These are phyloP conservation scores for Vanrija pseudolonga DNA, from an alignment of 1,284 basidiomycete species.

Conservation along the genomic window DNA sequence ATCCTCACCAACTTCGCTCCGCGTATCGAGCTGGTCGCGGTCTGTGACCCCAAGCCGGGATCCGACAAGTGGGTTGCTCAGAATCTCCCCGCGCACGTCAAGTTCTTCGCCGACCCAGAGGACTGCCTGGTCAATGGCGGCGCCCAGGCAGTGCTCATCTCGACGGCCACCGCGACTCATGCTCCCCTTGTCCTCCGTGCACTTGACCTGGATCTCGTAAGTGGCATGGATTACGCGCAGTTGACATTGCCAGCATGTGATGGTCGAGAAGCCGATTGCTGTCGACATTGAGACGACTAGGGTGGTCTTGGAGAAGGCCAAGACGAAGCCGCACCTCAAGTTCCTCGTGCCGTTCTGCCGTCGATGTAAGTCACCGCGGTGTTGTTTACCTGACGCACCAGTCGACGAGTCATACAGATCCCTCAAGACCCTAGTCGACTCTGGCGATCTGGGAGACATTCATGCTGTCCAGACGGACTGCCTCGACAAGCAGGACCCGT, in stretches of 20 bases:
- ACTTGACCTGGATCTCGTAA: too few species aligned
- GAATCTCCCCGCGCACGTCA: constrained; percentile 8
- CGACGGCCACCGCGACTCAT: constrained; percentile 23
- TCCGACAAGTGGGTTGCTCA: constrained; percentile 1
- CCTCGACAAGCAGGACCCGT: constrained; percentile 30
- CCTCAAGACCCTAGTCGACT: too few species aligned
- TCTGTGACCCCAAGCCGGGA: constrained; percentile 18
- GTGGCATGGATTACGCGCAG: too few species aligned
- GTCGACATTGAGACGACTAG: constrained; percentile 25
- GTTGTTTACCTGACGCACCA: too few species aligned
- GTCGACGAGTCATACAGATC: too few species aligned
- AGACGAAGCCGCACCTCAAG: constrained; percentile 25
- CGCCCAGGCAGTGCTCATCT: constrained; percentile 27
- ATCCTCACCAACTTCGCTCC: constrained; percentile 18
- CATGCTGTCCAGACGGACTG: constrained; percentile 28
- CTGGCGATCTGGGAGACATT: constrained; percentile 28
- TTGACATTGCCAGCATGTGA: constrained; percentile 30
- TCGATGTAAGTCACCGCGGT: constrained; percentile 25
- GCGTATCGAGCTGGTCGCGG: constrained; percentile 24
- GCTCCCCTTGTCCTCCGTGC: constrained; percentile 20
- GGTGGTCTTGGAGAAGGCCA: constrained; percentile 23
- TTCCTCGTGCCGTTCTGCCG: constrained; percentile 35
- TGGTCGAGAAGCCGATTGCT: constrained; percentile 40
- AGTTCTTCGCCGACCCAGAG: constrained; percentile 1
- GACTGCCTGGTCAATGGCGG: constrained; percentile 7